A percentile compares a stretch with the other conserved stretches of the same genome.
phyloP scores from a whole-genome alignment of 805 yeast species.

The Yarrowia hollandica region DNA sequence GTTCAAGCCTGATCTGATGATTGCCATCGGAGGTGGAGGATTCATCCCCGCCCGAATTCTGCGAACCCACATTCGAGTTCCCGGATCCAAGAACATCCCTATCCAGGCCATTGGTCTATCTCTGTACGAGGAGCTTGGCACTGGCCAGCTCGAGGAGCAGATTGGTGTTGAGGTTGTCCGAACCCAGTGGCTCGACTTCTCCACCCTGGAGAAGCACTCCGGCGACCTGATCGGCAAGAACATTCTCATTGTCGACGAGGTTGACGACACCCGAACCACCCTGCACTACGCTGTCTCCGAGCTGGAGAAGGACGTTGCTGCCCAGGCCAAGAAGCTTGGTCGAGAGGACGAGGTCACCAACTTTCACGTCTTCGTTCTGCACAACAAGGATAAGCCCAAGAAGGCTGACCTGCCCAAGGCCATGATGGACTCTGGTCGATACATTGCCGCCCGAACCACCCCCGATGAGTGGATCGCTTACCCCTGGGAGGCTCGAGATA shows the following conservation, averaged over 20 bases:
- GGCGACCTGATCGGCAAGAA: constrained; percentile 79
- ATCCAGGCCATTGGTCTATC: constrained; percentile 95
- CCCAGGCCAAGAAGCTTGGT: constrained; percentile 60
- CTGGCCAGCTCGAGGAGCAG: constrained; percentile 50
- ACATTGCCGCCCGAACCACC: constrained; percentile 71
- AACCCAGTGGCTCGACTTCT: constrained; percentile 89
- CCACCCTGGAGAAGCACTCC: constrained; percentile 64
- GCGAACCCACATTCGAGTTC: constrained; percentile 86
- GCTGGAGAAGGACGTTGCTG: constrained; percentile 62
- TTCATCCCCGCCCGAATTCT: constrained; percentile 96
- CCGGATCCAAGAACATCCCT: constrained; percentile 83
- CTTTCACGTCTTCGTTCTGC: constrained; percentile 76
- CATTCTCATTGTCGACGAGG: constrained; percentile 83
- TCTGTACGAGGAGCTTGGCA: constrained; percentile 76
- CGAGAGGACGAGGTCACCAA: constrained; percentile 60
- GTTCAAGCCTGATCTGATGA: constrained; percentile 84
- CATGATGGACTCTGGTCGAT: constrained; percentile 62
- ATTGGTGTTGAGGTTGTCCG: constrained; percentile 81
- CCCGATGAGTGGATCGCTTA: constrained; percentile 84
- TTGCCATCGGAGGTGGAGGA: constrained; percentile 97
- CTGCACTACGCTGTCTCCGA: constrained; percentile 80
- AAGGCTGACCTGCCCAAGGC: constrained; percentile 67
- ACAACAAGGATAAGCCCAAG: constrained; percentile 80
- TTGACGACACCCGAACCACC: constrained; percentile 89
- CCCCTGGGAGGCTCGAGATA: constrained; percentile 87